These are phyloP conservation scores for Aphanomyces euteiches DNA, from an alignment of 352 stramenopile species.

Conservation along the genomic window DNA sequence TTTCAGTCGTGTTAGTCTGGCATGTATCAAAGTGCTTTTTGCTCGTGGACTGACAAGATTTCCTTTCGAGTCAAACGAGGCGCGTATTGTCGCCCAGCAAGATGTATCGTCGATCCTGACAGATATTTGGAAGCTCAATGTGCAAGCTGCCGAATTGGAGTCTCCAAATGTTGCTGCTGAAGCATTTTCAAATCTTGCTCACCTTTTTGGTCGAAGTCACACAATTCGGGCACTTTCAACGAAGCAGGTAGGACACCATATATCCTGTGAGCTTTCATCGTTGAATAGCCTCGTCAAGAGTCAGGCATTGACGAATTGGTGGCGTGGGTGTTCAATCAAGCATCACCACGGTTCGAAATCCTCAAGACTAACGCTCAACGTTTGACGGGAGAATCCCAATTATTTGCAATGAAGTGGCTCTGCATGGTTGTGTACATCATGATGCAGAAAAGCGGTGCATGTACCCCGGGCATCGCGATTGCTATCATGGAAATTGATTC, in stretches of 20 bases:
- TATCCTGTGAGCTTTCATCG: not conserved
- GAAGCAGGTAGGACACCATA: not conserved
- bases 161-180: constrained; percentile 36
- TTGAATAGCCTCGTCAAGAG: constrained; percentile 15
- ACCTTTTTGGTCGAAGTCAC: constrained; percentile 40
- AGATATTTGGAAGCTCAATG: constrained; percentile 81
- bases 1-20: constrained; percentile 52
- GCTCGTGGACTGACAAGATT: constrained; percentile 61
- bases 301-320: constrained; percentile 58
- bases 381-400: constrained; percentile 55
- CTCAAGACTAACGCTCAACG: constrained; percentile 45
- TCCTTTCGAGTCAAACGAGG: constrained; percentile 79
- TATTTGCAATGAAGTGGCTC: constrained; percentile 59
- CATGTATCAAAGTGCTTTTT: constrained; percentile 47
- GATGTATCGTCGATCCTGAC: constrained; percentile 68
- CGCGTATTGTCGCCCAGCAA: constrained; percentile 74
- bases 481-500: constrained; percentile 66
- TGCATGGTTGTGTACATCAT: constrained; percentile 78
- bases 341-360: constrained; percentile 49
- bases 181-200: constrained; percentile 61
- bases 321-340: constrained; percentile 62
- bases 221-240: constrained; percentile 34
- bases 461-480: constrained; percentile 59
- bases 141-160: constrained; percentile 48
- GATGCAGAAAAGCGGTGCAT: constrained; percentile 70